Base-by-base conservation (phyloP, 441 rosid species). In the Adansonia gregorii region DNA sequence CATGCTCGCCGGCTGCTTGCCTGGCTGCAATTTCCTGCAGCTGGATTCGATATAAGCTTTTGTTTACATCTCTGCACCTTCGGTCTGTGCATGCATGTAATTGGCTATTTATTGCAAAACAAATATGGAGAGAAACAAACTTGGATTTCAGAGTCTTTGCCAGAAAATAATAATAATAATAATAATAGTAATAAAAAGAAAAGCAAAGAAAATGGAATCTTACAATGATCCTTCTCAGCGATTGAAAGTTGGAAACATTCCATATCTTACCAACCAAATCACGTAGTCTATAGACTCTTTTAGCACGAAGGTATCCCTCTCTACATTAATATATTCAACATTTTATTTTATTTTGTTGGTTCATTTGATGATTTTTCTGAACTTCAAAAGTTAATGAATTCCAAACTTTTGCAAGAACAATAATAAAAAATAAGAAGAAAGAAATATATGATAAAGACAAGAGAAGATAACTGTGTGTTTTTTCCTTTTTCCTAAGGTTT, bases 81-180 rank as follows among this genome's bases (percentile, higher is more conserved):
- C 52, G 67, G 79, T 54, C 75, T 82, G 70, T 78, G 79, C 67
- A 81, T 76, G 85, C 82, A 81, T 79, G 82, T 71, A 72, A 85
- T 82, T 85, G 88, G 83, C 60, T 72, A 9, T 43, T 41, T 31
- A 67, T 78, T 51, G 77, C 76, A 75, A 71, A 79, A 76, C n/a
- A 24, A 48, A 73, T 72, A 80, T 54, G 51, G 56, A 76, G 54
- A 70, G 41, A 54, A 73, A 48, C 20, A 35, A 52, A 75, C 73
- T 65, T 81, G 22, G 76, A 67, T 54, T 67, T 78, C 78, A 35
- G 39, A 74, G 81, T 72, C 75, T 55, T 39, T 68, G 41, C n/a
- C 54, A 56, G 51, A 27, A 24, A 4, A 1, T 8, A 6, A 6
- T n/a, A 52, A 35, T 35, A 35, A 27, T 27, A 27, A 27, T 2